phyloP scores from a whole-genome alignment of 108 stramenopile species.

The Pseudonitzschia multistriata region DNA sequence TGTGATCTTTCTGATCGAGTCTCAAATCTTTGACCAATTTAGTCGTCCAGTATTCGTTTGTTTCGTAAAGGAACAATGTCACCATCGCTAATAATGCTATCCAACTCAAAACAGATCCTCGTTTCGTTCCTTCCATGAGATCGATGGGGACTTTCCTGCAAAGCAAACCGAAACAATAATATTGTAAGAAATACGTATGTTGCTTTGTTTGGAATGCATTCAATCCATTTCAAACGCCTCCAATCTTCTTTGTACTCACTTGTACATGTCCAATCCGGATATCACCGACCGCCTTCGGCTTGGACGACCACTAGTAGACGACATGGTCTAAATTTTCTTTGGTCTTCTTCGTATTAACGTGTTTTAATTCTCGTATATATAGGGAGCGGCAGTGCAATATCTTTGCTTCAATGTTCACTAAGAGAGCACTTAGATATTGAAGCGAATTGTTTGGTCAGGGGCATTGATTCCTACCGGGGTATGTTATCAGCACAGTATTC shows the following conservation, averaged over 20 bases:
- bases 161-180: not conserved
- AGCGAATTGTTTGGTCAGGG: too few relatives aligned
- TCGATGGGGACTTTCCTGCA: conserved; percentile 80
- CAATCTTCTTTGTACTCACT: not conserved
- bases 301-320: not conserved
- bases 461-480: too few relatives aligned
- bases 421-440: too few relatives aligned
- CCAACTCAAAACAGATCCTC: conserved; percentile 64
- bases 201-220: not conserved
- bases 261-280: conserved; percentile 15
- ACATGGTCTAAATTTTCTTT: not conserved
- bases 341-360: not conserved
- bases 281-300: conserved; percentile 5
- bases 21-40: conserved; percentile 56
- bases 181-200: not conserved
- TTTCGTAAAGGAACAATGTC: conserved; percentile 84
- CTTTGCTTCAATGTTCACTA: too few relatives aligned
- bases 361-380: too few relatives aligned
- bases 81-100: conserved; percentile 61
- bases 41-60: conserved; percentile 71
- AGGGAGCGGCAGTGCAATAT: too few relatives aligned
- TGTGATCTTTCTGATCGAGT: conserved; percentile 57
- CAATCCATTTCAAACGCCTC: not conserved
- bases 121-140: conserved; percentile 76
- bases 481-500: too few relatives aligned